Evolutionary conservation across 2,329 filamentous ascomycete species (phyloP).

Genomic region (Calonectria henricotiae): DNA sequence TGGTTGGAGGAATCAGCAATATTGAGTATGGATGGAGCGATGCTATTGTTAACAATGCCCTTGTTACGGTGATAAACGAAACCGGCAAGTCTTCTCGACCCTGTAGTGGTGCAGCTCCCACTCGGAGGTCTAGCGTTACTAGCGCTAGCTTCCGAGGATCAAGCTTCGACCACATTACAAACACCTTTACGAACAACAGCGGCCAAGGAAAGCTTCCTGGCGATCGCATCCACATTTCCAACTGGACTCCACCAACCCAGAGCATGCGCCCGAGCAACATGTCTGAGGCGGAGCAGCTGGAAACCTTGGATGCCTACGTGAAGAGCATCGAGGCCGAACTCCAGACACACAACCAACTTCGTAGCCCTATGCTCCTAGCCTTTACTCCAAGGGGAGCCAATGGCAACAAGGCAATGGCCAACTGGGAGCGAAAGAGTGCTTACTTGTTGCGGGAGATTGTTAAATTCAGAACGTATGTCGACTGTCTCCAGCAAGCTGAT

Average conservation of each 20-base stretch:
- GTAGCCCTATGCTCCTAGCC: constrained; percentile 89
- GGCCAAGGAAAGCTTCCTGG: constrained; percentile 79
- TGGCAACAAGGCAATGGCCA: constrained; percentile 87
- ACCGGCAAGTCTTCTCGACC: constrained; percentile 63
- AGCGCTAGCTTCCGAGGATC: constrained; percentile 69
- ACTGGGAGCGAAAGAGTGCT: constrained; percentile 97
- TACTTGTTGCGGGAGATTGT: constrained; percentile 95
- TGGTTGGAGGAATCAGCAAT: constrained; percentile 94
- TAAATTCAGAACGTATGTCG: constrained; percentile 96
- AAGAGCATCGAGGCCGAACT: constrained; percentile 89
- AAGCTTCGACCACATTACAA: constrained; percentile 75
- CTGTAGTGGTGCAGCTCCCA: constrained; percentile 66
- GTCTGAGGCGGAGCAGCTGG: constrained; percentile 85
- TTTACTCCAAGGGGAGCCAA: constrained; percentile 91
- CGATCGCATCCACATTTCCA: constrained; percentile 86
- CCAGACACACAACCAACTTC: constrained; percentile 88
- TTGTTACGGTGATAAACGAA: constrained; percentile 71
- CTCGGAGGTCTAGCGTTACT: constrained; percentile 64
- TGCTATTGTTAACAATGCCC: constrained; percentile 77
- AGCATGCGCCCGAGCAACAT: constrained; percentile 89
- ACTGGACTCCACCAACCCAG: constrained; percentile 92
- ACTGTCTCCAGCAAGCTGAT: constrained; percentile 83
- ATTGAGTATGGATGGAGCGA: constrained; percentile 99
- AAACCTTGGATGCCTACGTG: constrained; percentile 84
- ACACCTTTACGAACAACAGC: constrained; percentile 69